Percentiles rank a stretch among this genome's conserved stretches.
Conservation (phyloP, 352 stramenopile genomes). For the Phytophthora pistaciae region DNA sequence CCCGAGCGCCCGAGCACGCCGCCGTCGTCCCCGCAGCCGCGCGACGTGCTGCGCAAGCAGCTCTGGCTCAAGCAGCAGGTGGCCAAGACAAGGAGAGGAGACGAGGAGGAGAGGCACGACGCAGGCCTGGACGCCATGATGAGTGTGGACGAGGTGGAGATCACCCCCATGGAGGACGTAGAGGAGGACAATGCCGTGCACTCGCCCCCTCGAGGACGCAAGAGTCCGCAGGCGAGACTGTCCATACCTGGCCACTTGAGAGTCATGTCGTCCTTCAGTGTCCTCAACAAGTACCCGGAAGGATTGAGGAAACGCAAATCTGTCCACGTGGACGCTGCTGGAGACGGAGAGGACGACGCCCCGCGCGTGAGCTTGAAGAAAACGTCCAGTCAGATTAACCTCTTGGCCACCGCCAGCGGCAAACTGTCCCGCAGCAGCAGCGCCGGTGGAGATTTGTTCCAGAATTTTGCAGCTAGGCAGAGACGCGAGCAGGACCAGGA, state of each 20-base stretch:
- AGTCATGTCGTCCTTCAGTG: slow-evolving; percentile 59
- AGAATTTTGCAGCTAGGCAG: slow-evolving; percentile 34
- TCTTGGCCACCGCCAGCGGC: slow-evolving; percentile 39
- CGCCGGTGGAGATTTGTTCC: slow-evolving; percentile 31
- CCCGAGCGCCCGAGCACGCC: slow-evolving; percentile 70
- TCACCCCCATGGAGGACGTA: slow-evolving; percentile 51
- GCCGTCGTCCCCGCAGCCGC: slow-evolving; percentile 80
- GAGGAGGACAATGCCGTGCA: slow-evolving; percentile 34
- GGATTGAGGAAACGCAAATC: slow-evolving; percentile 85
- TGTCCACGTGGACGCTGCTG: slow-evolving; percentile 56
- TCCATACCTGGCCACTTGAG: slow-evolving; percentile 71
- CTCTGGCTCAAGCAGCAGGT: slow-evolving; percentile 61
- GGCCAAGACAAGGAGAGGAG: slow-evolving; percentile 2
- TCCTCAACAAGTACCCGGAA: slow-evolving; percentile 73
- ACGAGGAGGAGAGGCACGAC: slow-evolving; percentile 20
- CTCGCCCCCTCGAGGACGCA: slow-evolving; percentile 17
- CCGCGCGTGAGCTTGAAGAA: slow-evolving; percentile 63
- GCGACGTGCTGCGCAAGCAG: slow-evolving; percentile 79
- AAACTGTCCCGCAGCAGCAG: slow-evolving; percentile 37
- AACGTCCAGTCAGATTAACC: slow-evolving; percentile 74
- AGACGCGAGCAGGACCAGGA: slow-evolving; percentile 51
- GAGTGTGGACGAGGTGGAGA: slow-evolving; percentile 73
- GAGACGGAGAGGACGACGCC: slow-evolving; percentile 19
- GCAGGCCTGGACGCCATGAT: slow-evolving; percentile 31
- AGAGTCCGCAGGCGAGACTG: slow-evolving; percentile 43